Evolutionary conservation across 2,329 filamentous ascomycete species (phyloP), one percentile per base, ranked within the genome.

Genomic region (Corniculantispora saksenae): DNA sequence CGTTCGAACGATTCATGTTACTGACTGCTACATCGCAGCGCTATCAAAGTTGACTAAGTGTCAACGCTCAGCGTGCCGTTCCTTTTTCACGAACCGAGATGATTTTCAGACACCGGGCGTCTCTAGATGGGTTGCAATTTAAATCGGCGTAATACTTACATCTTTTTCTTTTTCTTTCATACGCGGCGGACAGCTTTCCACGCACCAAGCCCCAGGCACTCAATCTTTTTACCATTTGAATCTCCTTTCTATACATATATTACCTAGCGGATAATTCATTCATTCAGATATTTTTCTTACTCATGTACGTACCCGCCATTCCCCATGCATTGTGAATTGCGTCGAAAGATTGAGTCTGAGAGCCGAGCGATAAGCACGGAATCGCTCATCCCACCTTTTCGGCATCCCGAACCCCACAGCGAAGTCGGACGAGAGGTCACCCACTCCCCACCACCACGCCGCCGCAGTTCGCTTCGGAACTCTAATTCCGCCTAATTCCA

Each of bases 21-120:
- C 61, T 64, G 29, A 64, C 61, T n/a, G n/a, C 10, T n/a, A 21
- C 10, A 9, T 6, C 48, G 25, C 64, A 85, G 83, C 63, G 83
- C 82, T 47, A 84, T 85, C 72, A 85, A 85, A 68, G 78, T 80
- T 27, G 83, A 84, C 66, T 85, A 53, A 45, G 55, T 45, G 15
- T n/a, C 60, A 21, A 23, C 25, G 21, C 48, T 23, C 21, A 15
- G 13, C 60, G 27, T 7, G 7, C 27, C 25, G 25, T 38, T 48
- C 50, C 25, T 48, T 19, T 27, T 56, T 63, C 29, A 63, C 60
- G 60, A 61, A 63, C 40, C 27, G 60, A 48, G 27, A 63, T 38
- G 60, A 63, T 48, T 1, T n/a, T 56, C 40, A 53, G 13, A 54
- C 43, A 19, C 38, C 38, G 51, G 45, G 58, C 17, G 38, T 63